A percentile compares a stretch with the other conserved stretches of the same genome.
Conservation (phyloP, 1,284 basidiomycete species). For the Rhizoctonia solani region DNA sequence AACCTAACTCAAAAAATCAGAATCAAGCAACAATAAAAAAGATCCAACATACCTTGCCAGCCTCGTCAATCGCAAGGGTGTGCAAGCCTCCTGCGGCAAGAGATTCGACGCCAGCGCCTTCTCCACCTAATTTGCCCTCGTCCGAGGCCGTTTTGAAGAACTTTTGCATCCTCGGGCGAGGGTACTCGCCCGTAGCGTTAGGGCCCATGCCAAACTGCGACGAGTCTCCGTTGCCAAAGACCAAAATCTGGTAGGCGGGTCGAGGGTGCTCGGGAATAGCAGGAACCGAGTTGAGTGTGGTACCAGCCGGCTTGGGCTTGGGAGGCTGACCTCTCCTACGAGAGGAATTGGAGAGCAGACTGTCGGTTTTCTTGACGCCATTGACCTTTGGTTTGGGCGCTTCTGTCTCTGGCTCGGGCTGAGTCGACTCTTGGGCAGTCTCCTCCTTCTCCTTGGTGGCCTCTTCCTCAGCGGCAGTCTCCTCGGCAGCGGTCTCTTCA, state of each 20-base stretch:
- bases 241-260: slow-evolving; percentile 47
- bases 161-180: slow-evolving; percentile 50
- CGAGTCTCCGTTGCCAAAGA: slow-evolving; percentile 54
- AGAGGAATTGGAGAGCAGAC: neutral
- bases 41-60: slow-evolving; percentile 49
- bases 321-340: slow-evolving; percentile 3
- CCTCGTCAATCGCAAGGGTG: slow-evolving; percentile 53
- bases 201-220: slow-evolving; percentile 56
- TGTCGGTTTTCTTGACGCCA: slow-evolving; percentile 26
- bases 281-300: slow-evolving; percentile 40
- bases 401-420: no score
- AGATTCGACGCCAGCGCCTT: slow-evolving; percentile 50
- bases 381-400: slow-evolving; percentile 14
- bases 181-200: slow-evolving; percentile 52
- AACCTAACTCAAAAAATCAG: slow-evolving; percentile 42
- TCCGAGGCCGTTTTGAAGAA: slow-evolving; percentile 49
- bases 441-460: slow-evolving; percentile 2
- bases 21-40: neutral
- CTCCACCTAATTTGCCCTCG: slow-evolving; percentile 46
- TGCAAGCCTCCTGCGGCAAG: slow-evolving; percentile 57
- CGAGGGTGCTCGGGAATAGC: slow-evolving; percentile 38
- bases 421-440: no score
- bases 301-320: slow-evolving; percentile 3
- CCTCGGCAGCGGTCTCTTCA: neutral
- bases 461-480: neutral